These are phyloP conservation scores for Gossypium gossypioides DNA, from an alignment of 441 rosid genomes.

Conservation along the genomic window DNA sequence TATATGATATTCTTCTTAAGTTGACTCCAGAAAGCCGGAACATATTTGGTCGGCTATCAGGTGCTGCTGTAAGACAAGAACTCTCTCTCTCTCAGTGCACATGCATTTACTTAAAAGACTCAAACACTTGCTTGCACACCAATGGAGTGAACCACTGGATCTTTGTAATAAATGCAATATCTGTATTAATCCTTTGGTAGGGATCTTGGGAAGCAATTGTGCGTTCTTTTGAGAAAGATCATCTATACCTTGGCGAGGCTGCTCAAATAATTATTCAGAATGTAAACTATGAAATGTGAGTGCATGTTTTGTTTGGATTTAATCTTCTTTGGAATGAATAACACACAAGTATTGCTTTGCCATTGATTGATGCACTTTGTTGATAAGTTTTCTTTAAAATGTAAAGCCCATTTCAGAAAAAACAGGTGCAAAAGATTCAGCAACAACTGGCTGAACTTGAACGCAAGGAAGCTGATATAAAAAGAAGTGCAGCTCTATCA, in stretches of 20 bases:
- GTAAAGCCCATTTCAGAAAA: conserved; percentile 80
- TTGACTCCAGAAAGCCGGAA: conserved; percentile 75
- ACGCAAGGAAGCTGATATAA: conserved; percentile 87
- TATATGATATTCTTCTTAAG: conserved; percentile 66
- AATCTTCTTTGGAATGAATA: conserved; percentile 7
- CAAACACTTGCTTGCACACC: background rate
- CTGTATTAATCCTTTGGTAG: conserved; percentile 24
- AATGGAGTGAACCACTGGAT: background rate
- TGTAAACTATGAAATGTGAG: conserved; percentile 91
- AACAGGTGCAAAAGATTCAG: conserved; percentile 91
- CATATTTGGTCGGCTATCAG: conserved; percentile 87
- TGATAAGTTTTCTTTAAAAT: conserved; percentile 16
- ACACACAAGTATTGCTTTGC: background rate
- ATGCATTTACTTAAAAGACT: background rate
- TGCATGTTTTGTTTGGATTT: conserved; percentile 7
- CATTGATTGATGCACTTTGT: background rate
- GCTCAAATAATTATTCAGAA: conserved; percentile 84
- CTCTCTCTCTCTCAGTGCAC: conserved; percentile 1
- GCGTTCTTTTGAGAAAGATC: conserved; percentile 72
- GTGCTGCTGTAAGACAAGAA: conserved; percentile 66
- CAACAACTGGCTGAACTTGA: conserved; percentile 83
- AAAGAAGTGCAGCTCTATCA: conserved; percentile 71
- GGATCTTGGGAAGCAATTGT: conserved; percentile 90
- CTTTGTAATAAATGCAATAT: background rate
- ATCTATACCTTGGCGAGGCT: conserved; percentile 86